Evolutionary conservation across 441 rosid genomes (phyloP).

Genomic region (Oxalis stricta): DNA sequence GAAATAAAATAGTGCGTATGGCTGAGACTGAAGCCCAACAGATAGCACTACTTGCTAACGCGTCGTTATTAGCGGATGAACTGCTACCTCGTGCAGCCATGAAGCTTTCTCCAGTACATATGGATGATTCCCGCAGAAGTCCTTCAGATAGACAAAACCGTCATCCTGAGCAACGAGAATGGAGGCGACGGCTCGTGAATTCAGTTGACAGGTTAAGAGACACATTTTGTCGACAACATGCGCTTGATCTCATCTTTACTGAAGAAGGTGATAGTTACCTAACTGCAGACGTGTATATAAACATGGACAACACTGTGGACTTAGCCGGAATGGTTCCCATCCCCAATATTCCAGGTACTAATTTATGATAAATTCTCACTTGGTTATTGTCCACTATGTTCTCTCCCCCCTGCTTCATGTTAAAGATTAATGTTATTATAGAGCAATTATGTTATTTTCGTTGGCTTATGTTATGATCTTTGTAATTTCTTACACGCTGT

Average conservation of each 20-base stretch:
- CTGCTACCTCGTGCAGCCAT: constrained; percentile 96
- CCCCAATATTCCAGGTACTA: constrained; percentile 83
- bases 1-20: constrained; percentile 76
- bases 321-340: constrained; percentile 75
- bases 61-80: constrained; percentile 93
- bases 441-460: neutral
- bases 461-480: neutral
- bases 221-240: constrained; percentile 92
- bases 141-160: constrained; percentile 86
- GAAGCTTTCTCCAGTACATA: constrained; percentile 66
- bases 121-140: constrained; percentile 60
- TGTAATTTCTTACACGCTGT: no score
- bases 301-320: constrained; percentile 67
- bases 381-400: neutral
- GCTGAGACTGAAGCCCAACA: constrained; percentile 95
- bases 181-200: constrained; percentile 79
- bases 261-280: constrained; percentile 96
- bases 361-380: neutral
- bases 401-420: neutral
- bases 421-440: neutral
- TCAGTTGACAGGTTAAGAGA: constrained; percentile 86
- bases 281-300: constrained; percentile 78
- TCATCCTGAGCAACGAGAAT: constrained; percentile 95
- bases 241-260: constrained; percentile 86
- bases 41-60: constrained; percentile 93